A percentile compares a stretch with the other conserved stretches of the same genome.
phyloP scores from a whole-genome alignment of 208 protist genomes.

The Porcisia deanei region DNA sequence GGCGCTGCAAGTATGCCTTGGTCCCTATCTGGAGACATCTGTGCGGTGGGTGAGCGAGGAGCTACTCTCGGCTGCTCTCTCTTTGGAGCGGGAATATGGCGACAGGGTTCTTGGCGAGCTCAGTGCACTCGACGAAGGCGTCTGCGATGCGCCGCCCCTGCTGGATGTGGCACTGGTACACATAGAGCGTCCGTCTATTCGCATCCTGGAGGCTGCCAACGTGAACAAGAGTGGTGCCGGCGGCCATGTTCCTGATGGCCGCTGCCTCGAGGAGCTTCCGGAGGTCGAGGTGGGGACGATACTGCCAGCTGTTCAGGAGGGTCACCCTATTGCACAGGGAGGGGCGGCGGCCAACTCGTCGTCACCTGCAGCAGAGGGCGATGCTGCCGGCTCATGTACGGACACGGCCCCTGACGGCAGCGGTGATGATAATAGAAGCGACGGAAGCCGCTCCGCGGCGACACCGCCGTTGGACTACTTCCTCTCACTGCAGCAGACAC shows the following conservation, averaged over 20 bases:
- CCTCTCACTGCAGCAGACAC: constrained; percentile 24
- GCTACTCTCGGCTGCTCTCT: constrained; percentile 38
- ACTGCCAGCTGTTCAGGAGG: constrained; percentile 16
- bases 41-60: constrained; percentile 47
- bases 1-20: constrained; percentile 36
- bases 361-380: neutral
- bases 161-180: constrained; percentile 19
- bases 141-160: constrained; percentile 12
- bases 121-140: constrained; percentile 18
- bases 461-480: constrained; percentile 33
- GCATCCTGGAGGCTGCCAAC: constrained; percentile 22
- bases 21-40: constrained; percentile 38
- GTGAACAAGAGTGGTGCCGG: neutral
- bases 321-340: constrained; percentile 2
- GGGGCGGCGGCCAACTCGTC: neutral
- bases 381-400: constrained; percentile 1
- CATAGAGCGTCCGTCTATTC: constrained; percentile 14
- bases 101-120: constrained; percentile 25
- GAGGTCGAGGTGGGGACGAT: constrained; percentile 24
- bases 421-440: neutral
- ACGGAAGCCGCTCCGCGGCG: neutral
- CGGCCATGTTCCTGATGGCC: neutral
- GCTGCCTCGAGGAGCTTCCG: constrained; percentile 14
- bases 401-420: neutral
- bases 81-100: constrained; percentile 39